Evolutionary conservation across 345 rosid genomes (phyloP), one percentile per base, ranked within the genome.

Genomic region (Euphorbia peplus): DNA sequence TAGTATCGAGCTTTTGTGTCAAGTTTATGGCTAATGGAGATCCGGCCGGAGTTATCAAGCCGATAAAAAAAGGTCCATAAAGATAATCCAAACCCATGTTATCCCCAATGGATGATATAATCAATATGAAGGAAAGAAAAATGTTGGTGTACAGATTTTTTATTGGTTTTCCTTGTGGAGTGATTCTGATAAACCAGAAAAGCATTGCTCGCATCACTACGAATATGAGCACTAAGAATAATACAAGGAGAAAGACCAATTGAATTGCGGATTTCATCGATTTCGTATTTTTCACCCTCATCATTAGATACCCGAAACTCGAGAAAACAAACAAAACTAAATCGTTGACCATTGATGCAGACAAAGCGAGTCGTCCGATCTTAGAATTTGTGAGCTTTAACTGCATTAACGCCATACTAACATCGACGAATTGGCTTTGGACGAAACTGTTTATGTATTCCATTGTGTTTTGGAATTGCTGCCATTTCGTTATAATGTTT

Each of bases 321-420:
- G n/a, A 0, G 2, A n/a, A 0, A 0, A 71, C 4, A 4, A 71
- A 41, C 25, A 54, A 68, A 15, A 18, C 1, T 28, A 74, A 15
- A 5, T 82, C 77, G 18, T 50, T 5, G 1, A 79, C 9, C 75
- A 82, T 60, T 7, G 83, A 62, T 3, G 82, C 16, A 19, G 86
- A 77, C 53, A 83, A 37, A 13, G 82, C 82, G 5, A 83, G 44
- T 54, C 64, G 76, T 13, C 86, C 86, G 8, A 83, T 19, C 55
- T 67, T 71, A 0, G 86, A 63, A 58, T 83, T 83, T 47, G 60
- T 60, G 44, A 60, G 35, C 44, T 10, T 60, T 6, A 60, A 46
- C 3, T 60, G 63, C 46, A 60, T 18, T 11, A 60, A n/a, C 18
- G 35, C 1, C 19, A 21, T 42, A 60, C 63, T 61, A 13, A 39